These are phyloP conservation scores for Rhodamnia rubescens DNA, from an alignment of 345 rosid genomes.

Conservation along the genomic window DNA sequence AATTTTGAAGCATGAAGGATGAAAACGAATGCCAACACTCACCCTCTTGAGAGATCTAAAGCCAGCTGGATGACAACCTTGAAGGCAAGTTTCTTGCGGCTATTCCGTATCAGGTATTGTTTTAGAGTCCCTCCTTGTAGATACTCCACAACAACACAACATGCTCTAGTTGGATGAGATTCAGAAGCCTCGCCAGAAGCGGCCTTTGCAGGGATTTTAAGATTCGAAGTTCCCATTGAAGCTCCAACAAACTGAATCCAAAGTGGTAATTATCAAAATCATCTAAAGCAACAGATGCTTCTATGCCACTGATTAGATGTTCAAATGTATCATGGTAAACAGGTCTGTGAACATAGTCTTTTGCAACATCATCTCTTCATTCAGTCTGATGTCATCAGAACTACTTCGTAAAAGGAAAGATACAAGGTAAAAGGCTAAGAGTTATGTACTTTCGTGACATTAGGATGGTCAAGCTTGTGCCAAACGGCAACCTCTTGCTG, in stretches of 20 bases:
- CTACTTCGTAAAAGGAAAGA: background rate
- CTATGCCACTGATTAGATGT: background rate
- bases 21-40: background rate
- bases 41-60: constrained; percentile 45
- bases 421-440: background rate
- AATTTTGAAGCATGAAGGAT: background rate
- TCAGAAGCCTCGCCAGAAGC: constrained; percentile 2
- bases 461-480: constrained; percentile 87
- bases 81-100: constrained; percentile 28
- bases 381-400: background rate
- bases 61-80: constrained; percentile 32
- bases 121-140: constrained; percentile 35
- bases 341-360: background rate
- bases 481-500: constrained; percentile 93
- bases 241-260: constrained; percentile 31
- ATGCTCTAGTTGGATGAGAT: constrained; percentile 21
- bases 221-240: constrained; percentile 40
- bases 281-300: background rate
- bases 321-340: background rate
- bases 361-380: background rate
- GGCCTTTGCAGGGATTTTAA: constrained; percentile 16
- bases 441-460: constrained; percentile 62
- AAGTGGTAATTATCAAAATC: background rate
- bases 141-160: constrained; percentile 44
- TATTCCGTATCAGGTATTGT: constrained; percentile 28